Evolutionary conservation across 2,329 filamentous ascomycete species (phyloP).

Genomic region (Nemania sp.): DNA sequence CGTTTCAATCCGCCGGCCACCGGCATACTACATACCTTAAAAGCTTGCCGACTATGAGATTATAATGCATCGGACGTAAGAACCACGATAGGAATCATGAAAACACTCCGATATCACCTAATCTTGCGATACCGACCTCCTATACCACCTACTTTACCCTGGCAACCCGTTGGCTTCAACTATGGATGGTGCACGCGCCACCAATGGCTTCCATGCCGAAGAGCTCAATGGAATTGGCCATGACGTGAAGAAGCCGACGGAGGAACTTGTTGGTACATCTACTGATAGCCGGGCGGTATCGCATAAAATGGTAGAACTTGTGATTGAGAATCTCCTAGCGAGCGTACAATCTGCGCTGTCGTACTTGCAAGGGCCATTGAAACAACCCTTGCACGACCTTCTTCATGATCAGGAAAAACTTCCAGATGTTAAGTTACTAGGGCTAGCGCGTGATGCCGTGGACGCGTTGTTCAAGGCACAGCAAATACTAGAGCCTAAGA

Average conservation of each 20-base stretch:
- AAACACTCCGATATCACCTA: neutral
- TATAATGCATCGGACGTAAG: neutral
- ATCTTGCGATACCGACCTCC: neutral
- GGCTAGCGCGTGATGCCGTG: neutral
- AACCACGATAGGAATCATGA: neutral
- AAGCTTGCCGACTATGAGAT: neutral
- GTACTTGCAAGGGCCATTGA: neutral
- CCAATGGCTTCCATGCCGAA: neutral
- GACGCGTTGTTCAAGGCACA: neutral
- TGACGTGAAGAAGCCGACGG: neutral
- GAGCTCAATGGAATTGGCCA: neutral
- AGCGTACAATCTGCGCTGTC: neutral
- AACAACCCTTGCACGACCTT: neutral
- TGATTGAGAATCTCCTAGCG: neutral
- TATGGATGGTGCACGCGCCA: neutral
- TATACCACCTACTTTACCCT: neutral
- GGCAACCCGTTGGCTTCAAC: neutral
- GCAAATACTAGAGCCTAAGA: neutral
- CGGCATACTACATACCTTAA: neutral
- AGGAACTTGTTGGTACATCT: neutral
- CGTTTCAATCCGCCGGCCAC: neutral
- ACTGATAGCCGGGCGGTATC: neutral
- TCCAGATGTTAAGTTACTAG: neutral
- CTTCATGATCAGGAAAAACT: neutral
- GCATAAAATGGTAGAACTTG: neutral